A percentile compares a stretch with the other conserved stretches of the same genome.
These are phyloP conservation scores for Mortierella sp. DNA, from an alignment of 371 early-diverging fungal species.

Conservation along the genomic window DNA sequence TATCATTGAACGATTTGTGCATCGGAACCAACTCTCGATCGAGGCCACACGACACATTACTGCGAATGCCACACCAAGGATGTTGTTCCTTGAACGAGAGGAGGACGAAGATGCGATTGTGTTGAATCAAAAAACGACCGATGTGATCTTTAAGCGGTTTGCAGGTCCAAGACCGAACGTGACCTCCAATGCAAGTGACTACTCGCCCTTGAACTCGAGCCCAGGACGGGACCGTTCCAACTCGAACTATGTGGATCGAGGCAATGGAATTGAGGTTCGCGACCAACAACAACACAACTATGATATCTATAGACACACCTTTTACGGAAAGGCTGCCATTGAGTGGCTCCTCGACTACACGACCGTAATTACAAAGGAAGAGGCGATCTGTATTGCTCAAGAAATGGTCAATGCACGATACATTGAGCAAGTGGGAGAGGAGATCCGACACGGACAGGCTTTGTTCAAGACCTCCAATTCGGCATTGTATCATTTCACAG, in stretches of 20 bases:
- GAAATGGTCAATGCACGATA: slow-evolving; percentile 67
- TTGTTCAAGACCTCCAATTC: slow-evolving; percentile 57
- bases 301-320: slow-evolving; percentile 34
- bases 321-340: slow-evolving; percentile 54
- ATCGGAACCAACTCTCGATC: slow-evolving; percentile 38
- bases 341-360: slow-evolving; percentile 74
- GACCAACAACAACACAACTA: slow-evolving; percentile 44
- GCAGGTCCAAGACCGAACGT: slow-evolving; percentile 49
- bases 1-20: slow-evolving; percentile 59
- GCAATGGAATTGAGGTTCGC: slow-evolving; percentile 52
- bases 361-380: slow-evolving; percentile 69
- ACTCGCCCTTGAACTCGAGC: neutral
- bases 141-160: slow-evolving; percentile 51
- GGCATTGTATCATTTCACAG: slow-evolving; percentile 67
- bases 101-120: slow-evolving; percentile 50
- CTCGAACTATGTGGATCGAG: slow-evolving; percentile 21
- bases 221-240: slow-evolving; percentile 21
- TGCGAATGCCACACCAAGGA: slow-evolving; percentile 24
- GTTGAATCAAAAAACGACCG: slow-evolving; percentile 31
- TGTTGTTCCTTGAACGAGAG: slow-evolving; percentile 47
- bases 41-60: slow-evolving; percentile 42
- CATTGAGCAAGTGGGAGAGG: slow-evolving; percentile 64
- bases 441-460: slow-evolving; percentile 35
- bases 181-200: neutral
- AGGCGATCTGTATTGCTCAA: slow-evolving; percentile 63